Evolutionary conservation across 805 yeast genomes (phyloP), one percentile per base, ranked within the genome.

Genomic region (Yarrowia hollandica): DNA sequence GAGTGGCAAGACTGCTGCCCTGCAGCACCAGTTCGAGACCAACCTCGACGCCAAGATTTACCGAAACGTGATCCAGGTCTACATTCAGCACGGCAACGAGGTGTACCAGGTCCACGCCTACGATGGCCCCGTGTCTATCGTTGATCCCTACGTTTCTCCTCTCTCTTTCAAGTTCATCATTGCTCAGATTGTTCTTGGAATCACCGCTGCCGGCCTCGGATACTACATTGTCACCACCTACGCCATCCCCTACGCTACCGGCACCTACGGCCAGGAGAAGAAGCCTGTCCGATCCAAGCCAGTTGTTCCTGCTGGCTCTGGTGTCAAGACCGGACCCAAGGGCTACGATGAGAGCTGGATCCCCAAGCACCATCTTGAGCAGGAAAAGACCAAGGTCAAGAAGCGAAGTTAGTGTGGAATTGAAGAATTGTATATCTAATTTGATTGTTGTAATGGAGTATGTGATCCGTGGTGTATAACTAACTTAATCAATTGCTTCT

Each of bases 121-220:
- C 60, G 62, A 61, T 35, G 55, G 60, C 10, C 63, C 66, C 14
- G 74, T 87, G 42, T 70, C 75, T 19, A 80, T 90, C 60, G 71
- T 71, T 10, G 96, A 90, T 66, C 80, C 79, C 33, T 79, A 84
- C 60, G 75, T 90, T 65, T 85, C 95, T 0, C 63, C 84, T 58
- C 83, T 85, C 73, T 82, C 87, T 69, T 94, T 91, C 12, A 83
- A 84, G 71, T 79, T 90, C 67, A 68, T 89, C 61, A 70, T 86
- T 31, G 79, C 86, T 64, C 86, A 83, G 68, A 55, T 82, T 14
- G 64, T 87, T 22, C 72, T 88, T 60, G 64, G 75, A 3, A 78
- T 73, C 19, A 70, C 84, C 16, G 57, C 84, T 25, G 83, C 75
- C 55, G 79, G 74, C 38, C 65, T 79, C 46, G 83, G 75, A 41